Evolutionary conservation across 2,329 filamentous ascomycete species (phyloP), one percentile per base, ranked within the genome.

Genomic region (Pseudogymnoascus sp.): DNA sequence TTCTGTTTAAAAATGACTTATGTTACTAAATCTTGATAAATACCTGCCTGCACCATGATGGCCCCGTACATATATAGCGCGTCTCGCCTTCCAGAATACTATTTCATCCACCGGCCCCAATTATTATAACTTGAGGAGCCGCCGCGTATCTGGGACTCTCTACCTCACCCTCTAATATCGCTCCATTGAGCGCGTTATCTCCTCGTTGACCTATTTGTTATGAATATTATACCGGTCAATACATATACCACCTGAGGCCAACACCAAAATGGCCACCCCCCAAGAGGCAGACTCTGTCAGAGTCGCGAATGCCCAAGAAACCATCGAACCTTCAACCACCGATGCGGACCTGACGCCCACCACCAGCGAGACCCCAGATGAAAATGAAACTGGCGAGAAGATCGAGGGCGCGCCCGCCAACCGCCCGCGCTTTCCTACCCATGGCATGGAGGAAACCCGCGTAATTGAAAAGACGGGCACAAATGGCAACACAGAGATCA

Each of bases 401-500:
- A 8, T 9, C 11, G 0, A 2, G n/a, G 2, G 12, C 35, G 57
- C 4, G 62, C 65, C 41, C 14, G 7, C 7, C n/a, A 47, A 47
- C 41, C 41, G 41, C 41, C 41, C n/a, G 25, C 43, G 43, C 43
- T 50, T 50, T 50, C 43, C 43, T 6, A 60, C 38, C 35, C 58
- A 60, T 30, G 58, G n/a, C 3, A 16, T 60, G 38, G 58, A 30
- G 25, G 58, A 47, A 20, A 50, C 43, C 30, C 43, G 43, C 16
- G 43, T 50, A 11, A 50, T 63, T n/a, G 36, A 57, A 16, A 58
- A 61, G 39, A 47, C 59, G 16, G 41, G 36, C 12, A 61, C 60
- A 22, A 20, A 65, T 16, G 67, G 65, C 38, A 66, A 68, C 54
- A 60, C 68, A 6, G 75, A 80, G 63, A 68, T 84, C 59, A 78